Evolutionary conservation across 768 basidiomycete species (phyloP).

Genomic region (Termitomyces sp.): DNA sequence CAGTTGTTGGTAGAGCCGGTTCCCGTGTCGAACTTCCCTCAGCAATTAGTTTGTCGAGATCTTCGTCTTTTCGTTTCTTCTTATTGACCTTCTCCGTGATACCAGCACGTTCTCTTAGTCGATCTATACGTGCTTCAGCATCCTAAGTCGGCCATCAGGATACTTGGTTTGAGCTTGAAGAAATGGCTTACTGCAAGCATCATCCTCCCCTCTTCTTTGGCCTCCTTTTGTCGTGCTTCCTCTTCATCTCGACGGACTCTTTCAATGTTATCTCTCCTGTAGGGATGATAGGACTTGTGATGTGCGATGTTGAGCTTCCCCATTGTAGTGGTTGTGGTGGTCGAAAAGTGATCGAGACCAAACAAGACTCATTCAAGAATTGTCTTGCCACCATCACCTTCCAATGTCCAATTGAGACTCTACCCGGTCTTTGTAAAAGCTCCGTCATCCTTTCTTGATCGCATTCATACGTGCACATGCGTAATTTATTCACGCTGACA

Average conservation of each 20-base stretch:
- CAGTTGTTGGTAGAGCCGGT: slow-evolving; percentile 39
- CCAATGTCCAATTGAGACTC: neutral
- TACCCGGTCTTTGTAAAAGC: neutral
- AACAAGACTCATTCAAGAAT: neutral
- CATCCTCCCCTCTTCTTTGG: slow-evolving; percentile 66
- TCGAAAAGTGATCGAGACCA: slow-evolving; percentile 3
- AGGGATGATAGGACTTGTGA: slow-evolving; percentile 89
- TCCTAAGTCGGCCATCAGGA: slow-evolving; percentile 43
- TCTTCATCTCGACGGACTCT: slow-evolving; percentile 79
- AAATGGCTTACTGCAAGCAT: slow-evolving; percentile 57
- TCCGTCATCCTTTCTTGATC: neutral
- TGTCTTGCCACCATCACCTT: neutral
- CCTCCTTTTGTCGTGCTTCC: slow-evolving; percentile 62
- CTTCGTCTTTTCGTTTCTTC: slow-evolving; percentile 32
- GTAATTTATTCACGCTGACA: neutral
- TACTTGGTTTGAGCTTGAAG: slow-evolving; percentile 1
- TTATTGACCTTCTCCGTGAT: slow-evolving; percentile 21
- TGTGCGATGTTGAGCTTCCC: slow-evolving; percentile 87
- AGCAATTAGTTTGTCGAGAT: slow-evolving; percentile 30
- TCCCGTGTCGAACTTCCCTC: slow-evolving; percentile 26
- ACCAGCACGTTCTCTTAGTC: slow-evolving; percentile 61
- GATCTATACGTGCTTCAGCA: slow-evolving; percentile 70
- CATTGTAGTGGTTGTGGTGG: slow-evolving; percentile 36
- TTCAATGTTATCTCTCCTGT: slow-evolving; percentile 80
- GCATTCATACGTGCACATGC: neutral